Base-by-base conservation (phyloP, 257 asterid genomes). In the Gentiana dahurica region DNA sequence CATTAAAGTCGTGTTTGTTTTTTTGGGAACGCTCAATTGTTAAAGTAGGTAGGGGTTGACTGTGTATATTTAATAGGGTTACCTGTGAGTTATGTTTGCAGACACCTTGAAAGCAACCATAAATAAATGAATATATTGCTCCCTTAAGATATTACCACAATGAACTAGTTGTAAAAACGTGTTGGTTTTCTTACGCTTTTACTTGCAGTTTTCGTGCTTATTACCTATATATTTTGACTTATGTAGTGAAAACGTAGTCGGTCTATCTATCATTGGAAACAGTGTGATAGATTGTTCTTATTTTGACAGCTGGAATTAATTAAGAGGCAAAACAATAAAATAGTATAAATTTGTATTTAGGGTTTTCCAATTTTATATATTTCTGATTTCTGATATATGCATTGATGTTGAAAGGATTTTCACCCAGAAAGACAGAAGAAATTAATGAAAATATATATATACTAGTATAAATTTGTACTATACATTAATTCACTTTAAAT, bases 11-110 rank as follows among this genome's bases (percentile, higher is more conserved):
- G 12, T 68, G 78, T 68, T 68, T 63, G 76, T 68, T 54, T 68
- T 54, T 49, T 15, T 15, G 24, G 67, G 66, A 74, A 68, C 65
- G 58, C 57, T 49, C 46, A 66, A 67, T 15, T 65, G 66, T 38
- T 46, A 66, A 61, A 70, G 74, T 58, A 55, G 49, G 65, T 76
- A 72, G 75, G 82, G 78, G 85, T 81, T 84, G 89, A 84, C 94
- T 78, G 84, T 66, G 74, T 51, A 67, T 68, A 83, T 77, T 41
- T 83, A 66, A 83, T 75, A 77, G 75, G 53, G 45, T 41, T 41
- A 10, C 46, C 46, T 41, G 46, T 15, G 24, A 15, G 24, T 3
- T 41, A 5, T 41, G 49, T 45, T 65, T 63, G 69, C 73, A 71
- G 87, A 52, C 24, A 15, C 78, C 39, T 24, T 69, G 85, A 83